Conservation (phyloP, 2,329 filamentous ascomycete species). For the Botrytis hyacinthi region DNA sequence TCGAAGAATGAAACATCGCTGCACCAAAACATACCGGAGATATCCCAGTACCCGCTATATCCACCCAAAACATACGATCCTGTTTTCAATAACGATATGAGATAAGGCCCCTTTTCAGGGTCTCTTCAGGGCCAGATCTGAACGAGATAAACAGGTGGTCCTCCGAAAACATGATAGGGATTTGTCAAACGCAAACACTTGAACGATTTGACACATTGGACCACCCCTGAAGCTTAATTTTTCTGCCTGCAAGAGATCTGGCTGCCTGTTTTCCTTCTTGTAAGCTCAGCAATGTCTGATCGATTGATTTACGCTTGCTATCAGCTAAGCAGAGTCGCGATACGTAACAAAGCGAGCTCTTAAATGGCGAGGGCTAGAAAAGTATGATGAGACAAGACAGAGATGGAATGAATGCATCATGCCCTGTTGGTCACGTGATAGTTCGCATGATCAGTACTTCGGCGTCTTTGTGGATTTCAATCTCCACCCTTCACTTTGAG, state of each 20-base stretch:
- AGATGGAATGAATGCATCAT: not conserved
- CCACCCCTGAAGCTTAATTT: not conserved
- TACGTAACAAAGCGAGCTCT: not conserved
- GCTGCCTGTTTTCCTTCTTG: not conserved
- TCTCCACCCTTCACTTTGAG: not conserved
- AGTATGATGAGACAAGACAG: not conserved
- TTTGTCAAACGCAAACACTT: conserved; percentile 13
- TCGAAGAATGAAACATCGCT: not conserved
- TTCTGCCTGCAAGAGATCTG: not conserved
- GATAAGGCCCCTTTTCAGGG: not conserved
- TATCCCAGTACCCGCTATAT: not conserved
- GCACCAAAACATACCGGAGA: not conserved
- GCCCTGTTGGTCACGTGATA: not conserved
- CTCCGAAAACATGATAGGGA: not conserved
- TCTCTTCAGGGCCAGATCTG: not conserved
- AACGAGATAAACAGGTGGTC: not conserved
- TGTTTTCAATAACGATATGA: not conserved
- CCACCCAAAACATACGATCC: not conserved
- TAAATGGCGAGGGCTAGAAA: not conserved
- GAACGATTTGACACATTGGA: not conserved
- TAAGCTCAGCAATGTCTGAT: not conserved
- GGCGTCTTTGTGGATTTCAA: not conserved
- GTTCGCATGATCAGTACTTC: not conserved
- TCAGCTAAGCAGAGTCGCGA: not conserved
- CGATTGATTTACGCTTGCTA: not conserved